phyloP scores from a whole-genome alignment of 225 moss, liverwort and hornwort genomes.

The Pseudisothecium myosuroides region DNA sequence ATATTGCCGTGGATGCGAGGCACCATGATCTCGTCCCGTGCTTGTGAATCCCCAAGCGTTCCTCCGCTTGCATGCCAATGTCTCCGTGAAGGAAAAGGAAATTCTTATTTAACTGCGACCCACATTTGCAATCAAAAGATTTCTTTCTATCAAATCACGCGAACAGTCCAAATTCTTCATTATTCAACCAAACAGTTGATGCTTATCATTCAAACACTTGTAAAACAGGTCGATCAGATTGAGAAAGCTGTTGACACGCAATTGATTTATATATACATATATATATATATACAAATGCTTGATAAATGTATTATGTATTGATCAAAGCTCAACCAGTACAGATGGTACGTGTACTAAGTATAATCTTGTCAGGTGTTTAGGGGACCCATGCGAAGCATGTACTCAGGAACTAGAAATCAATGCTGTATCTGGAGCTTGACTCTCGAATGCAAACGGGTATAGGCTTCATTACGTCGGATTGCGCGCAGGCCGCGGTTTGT shows the following conservation, averaged over 20 bases:
- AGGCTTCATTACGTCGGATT: too few species aligned
- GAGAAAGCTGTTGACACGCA: background rate
- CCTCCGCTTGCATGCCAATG: background rate
- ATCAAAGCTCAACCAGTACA: background rate
- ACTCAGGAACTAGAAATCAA: background rate
- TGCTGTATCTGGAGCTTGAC: background rate
- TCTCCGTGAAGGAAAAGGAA: background rate
- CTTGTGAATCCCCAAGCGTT: background rate
- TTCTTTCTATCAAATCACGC: background rate
- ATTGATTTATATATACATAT: background rate
- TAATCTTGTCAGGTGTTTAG: conserved; percentile 8
- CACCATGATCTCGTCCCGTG: conserved; percentile 2
- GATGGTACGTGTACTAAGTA: background rate
- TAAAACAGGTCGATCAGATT: background rate
- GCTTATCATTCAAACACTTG: background rate
- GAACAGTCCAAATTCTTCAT: background rate
- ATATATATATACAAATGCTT: background rate
- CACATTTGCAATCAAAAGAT: background rate
- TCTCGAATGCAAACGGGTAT: background rate
- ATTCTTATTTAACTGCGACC: background rate
- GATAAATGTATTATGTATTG: background rate
- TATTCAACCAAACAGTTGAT: background rate
- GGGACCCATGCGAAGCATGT: background rate
- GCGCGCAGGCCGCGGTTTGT: background rate
- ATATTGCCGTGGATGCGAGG: conserved; percentile 5